phyloP scores from a whole-genome alignment of 1,284 basidiomycete genomes.

The Caloboletus inedulis region DNA sequence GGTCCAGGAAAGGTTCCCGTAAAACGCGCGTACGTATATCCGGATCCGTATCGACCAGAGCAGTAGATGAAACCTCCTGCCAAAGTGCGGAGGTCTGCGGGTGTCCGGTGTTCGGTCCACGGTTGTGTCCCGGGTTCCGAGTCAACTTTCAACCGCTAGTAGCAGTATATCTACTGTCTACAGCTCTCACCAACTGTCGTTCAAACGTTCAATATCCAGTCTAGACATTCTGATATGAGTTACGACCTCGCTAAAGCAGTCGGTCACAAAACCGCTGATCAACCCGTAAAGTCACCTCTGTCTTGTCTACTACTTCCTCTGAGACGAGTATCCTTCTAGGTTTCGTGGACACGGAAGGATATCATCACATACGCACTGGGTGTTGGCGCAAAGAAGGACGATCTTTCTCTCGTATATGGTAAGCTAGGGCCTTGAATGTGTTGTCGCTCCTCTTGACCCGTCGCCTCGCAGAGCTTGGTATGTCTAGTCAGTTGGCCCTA shows the following conservation, averaged over 20 bases:
- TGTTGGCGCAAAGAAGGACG: slow-evolving; percentile 32
- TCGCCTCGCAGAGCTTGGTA: slow-evolving; percentile 31
- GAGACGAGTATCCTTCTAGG: slow-evolving; percentile 12
- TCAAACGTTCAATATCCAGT: no score
- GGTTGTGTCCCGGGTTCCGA: background rate
- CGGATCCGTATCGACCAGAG: no score
- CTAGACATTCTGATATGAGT: slow-evolving; percentile 10
- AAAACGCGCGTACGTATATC: background rate
- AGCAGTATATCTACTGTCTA: no score
- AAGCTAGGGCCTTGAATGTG: background rate
- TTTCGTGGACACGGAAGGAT: slow-evolving; percentile 35
- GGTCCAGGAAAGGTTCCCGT: background rate
- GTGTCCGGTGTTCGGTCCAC: background rate
- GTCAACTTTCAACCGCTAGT: no score
- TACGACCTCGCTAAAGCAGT: slow-evolving; percentile 33
- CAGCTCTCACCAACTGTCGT: background rate
- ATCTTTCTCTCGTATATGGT: slow-evolving; percentile 33
- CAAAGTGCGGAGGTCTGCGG: no score
- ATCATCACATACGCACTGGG: slow-evolving; percentile 31
- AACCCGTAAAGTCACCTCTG: slow-evolving; percentile 16
- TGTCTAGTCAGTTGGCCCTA: slow-evolving; percentile 2
- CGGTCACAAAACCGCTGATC: slow-evolving; percentile 19
- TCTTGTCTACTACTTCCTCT: background rate
- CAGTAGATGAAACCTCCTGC: no score
- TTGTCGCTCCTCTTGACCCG: background rate